Conservation (phyloP, 176 grass and related monocot species). For the Avena sativa region DNA sequence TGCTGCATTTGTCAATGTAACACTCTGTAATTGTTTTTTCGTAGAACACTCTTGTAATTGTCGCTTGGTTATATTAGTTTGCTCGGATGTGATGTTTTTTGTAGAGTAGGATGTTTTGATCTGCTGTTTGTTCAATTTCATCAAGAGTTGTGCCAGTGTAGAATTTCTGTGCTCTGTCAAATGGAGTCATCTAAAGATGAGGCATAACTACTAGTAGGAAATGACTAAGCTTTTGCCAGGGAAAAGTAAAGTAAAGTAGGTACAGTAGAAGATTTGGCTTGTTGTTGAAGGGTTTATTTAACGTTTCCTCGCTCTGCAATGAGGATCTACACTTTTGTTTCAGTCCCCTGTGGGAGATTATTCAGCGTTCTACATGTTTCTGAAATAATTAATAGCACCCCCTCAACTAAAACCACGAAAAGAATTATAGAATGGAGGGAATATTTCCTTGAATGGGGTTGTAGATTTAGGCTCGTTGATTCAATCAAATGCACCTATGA, state of each 20-base stretch:
- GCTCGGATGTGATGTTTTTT: not conserved
- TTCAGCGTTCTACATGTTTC: not conserved
- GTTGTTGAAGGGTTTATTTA: not conserved
- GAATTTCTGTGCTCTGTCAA: not conserved
- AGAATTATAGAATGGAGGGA: no score
- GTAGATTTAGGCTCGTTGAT: not conserved
- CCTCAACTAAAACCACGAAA: no score
- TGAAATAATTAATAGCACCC: not conserved
- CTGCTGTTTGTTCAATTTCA: not conserved
- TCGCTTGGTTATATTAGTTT: not conserved
- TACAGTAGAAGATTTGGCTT: not conserved
- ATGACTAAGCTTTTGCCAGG: not conserved
- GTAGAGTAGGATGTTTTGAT: not conserved
- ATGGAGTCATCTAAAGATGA: not conserved
- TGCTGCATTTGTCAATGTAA: not conserved
- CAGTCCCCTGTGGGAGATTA: not conserved
- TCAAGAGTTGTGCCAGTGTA: not conserved
- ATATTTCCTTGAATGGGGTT: not conserved
- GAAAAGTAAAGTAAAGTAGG: not conserved
- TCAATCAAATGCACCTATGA: not conserved
- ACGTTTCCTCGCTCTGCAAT: not conserved
- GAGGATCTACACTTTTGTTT: not conserved
- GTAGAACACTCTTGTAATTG: not conserved
- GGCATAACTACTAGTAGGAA: not conserved
- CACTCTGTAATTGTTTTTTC: not conserved